Percentiles rank a stretch among this genome's conserved stretches.
Evolutionary conservation across 2,329 filamentous ascomycete species (phyloP).

Genomic region (Monilinia polystroma): DNA sequence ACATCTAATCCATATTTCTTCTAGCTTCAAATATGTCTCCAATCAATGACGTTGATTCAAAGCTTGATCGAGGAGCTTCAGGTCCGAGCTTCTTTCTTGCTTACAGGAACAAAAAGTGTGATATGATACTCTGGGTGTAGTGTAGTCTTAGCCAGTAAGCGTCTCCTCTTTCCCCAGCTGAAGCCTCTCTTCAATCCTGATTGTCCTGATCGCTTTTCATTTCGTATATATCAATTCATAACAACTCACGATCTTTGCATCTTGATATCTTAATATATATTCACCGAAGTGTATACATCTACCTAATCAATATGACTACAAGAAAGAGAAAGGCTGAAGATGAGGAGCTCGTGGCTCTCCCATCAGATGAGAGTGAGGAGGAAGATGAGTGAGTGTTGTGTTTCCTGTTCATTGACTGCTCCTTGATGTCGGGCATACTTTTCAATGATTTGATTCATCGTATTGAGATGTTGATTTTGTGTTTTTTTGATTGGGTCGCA

Average conservation of each 20-base stretch:
- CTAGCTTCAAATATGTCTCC: conserved; percentile 1
- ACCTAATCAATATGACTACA: conserved; percentile 27
- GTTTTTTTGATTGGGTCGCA: neutral
- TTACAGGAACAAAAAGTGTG: conserved; percentile 19
- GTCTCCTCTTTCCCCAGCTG: conserved; percentile 8
- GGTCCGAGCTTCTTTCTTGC: conserved; percentile 13
- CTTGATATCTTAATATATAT: neutral
- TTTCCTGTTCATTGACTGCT: conserved; percentile 7
- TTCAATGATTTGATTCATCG: neutral
- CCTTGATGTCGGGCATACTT: neutral
- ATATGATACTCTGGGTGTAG: conserved; percentile 10
- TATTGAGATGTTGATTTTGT: neutral
- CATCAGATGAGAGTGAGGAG: conserved; percentile 37
- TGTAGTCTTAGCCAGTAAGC: conserved; percentile 17
- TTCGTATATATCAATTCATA: neutral
- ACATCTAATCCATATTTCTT: neutral
- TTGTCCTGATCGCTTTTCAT: conserved; percentile 1
- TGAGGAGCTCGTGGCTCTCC: conserved; percentile 39
- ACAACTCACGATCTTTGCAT: neutral
- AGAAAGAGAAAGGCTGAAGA: conserved; percentile 36
- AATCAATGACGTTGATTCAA: conserved; percentile 11
- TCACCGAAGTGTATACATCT: neutral
- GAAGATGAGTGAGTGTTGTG: conserved; percentile 36
- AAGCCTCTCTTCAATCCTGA: neutral
- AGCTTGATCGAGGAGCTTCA: conserved; percentile 12